phyloP scores from a whole-genome alignment of 2,329 filamentous ascomycete genomes.

The Tolypocladium tropicale region DNA sequence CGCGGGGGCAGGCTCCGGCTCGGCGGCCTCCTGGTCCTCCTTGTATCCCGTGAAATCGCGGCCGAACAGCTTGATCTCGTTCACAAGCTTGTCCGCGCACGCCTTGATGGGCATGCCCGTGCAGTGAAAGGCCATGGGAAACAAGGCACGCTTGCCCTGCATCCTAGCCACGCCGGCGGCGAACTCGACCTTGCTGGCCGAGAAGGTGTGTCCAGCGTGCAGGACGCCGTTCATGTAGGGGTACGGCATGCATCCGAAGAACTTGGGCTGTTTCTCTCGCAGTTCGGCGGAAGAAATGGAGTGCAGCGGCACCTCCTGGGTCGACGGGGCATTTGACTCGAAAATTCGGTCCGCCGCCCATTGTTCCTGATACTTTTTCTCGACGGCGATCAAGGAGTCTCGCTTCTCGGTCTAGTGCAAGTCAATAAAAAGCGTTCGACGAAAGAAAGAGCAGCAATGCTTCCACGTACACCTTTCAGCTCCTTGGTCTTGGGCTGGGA shows the following conservation, averaged over 20 bases:
- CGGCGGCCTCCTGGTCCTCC: slow-evolving; percentile 37
- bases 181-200: slow-evolving; percentile 88
- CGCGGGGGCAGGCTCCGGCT: slow-evolving; percentile 38
- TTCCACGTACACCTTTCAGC: slow-evolving; percentile 41
- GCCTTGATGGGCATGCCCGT: slow-evolving; percentile 98
- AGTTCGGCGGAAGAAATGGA: slow-evolving; percentile 65
- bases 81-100: slow-evolving; percentile 85
- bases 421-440: not conserved
- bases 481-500: slow-evolving; percentile 45
- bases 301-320: slow-evolving; percentile 64
- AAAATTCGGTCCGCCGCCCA: slow-evolving; percentile 50
- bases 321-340: slow-evolving; percentile 74
- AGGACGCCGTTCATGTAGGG: slow-evolving; percentile 78
- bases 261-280: slow-evolving; percentile 77
- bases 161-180: slow-evolving; percentile 77
- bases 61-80: slow-evolving; percentile 84
- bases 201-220: slow-evolving; percentile 89
- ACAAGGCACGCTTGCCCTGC: slow-evolving; percentile 79
- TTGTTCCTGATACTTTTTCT: slow-evolving; percentile 86
- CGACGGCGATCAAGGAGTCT: slow-evolving; percentile 68
- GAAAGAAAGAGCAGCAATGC: not conserved
- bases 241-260: slow-evolving; percentile 55
- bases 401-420: slow-evolving; percentile 66
- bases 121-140: slow-evolving; percentile 84
- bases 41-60: slow-evolving; percentile 72